Evolutionary conservation across 192 early-diverging fungal species (phyloP), one percentile per base, ranked within the genome.

Genomic region (Podila minutissima): DNA sequence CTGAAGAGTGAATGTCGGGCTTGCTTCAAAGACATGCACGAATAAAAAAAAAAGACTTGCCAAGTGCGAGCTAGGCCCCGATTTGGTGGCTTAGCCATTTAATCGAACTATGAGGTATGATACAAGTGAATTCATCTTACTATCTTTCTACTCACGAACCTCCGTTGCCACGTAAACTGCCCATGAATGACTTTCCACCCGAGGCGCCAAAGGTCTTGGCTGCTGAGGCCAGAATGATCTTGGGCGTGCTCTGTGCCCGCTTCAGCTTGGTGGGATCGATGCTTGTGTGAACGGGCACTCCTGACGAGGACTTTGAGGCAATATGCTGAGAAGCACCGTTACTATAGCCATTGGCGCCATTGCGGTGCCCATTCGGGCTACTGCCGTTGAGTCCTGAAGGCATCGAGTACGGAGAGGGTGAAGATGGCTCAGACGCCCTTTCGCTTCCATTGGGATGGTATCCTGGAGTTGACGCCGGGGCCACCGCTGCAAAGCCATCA

Each of bases 241-340:
- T 67, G 1, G 76, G 76, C 12, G 76, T 67, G 35, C 76, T 79
- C 62, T 79, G 76, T 4, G 76, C 76, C 5, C 76, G 65, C 66
- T 79, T 79, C 15, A 79, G 62, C 29, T 79, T 79, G 22, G 76
- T 66, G 48, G 70, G 76, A 19, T 79, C 76, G 32, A 79, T 72
- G 13, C 65, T 72, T 37, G 76, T 64, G n/a, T 79, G 76, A 22
- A 55, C 53, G 2, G 71, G 6, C 2, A 62, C 8, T 29, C 35
- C 24, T 41, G 64, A 59, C 26, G 75, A 46, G 4, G 69, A 66
- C 50, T 29, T 49, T 12, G 64, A 66, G 12, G 62, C 1, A 5
- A 10, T 67, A 57, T 59, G 63, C 17, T 66, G 63, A 22, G 13
- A 19, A 10, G n/a, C 22, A 4, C n/a, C 24, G 8, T 26, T n/a